Evolutionary conservation across 108 stramenopile species (phyloP).

Genomic region (Cyclotella atomus): DNA sequence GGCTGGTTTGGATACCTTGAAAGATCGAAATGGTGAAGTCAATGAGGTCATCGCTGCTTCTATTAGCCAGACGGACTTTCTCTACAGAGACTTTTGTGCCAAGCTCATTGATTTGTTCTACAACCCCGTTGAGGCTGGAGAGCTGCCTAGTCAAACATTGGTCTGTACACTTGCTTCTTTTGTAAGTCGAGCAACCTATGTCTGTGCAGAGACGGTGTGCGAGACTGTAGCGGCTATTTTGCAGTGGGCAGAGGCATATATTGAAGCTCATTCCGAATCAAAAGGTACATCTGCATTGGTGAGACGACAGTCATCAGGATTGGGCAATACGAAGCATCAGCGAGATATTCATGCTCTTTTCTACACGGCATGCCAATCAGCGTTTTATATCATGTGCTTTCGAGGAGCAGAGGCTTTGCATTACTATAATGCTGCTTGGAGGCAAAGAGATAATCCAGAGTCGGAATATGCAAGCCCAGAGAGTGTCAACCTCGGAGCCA

Average conservation of each 20-base stretch:
- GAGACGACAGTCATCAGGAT: conserved; percentile 35
- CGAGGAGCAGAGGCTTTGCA: conserved; percentile 79
- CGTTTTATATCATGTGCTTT: conserved; percentile 98
- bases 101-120: conserved; percentile 75
- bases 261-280: conserved; percentile 49
- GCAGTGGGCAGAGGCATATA: conserved; percentile 88
- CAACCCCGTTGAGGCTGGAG: conserved; percentile 71
- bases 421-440: conserved; percentile 56
- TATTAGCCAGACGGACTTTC: conserved; percentile 36
- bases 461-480: conserved; percentile 43
- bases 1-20: conserved; percentile 5
- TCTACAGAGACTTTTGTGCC: conserved; percentile 79
- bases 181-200: conserved; percentile 87
- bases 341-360: conserved; percentile 86
- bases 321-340: conserved; percentile 57
- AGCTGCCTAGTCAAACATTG: conserved; percentile 77
- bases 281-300: neutral
- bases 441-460: conserved; percentile 39
- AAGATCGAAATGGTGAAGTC: neutral
- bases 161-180: conserved; percentile 96
- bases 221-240: conserved; percentile 80
- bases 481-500: conserved; percentile 53
- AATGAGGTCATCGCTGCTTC: conserved; percentile 2
- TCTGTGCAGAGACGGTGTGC: conserved; percentile 79
- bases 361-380: conserved; percentile 95